Evolutionary conservation across 257 asterid species (phyloP).

Genomic region (Ocimum tenuiflorum): DNA sequence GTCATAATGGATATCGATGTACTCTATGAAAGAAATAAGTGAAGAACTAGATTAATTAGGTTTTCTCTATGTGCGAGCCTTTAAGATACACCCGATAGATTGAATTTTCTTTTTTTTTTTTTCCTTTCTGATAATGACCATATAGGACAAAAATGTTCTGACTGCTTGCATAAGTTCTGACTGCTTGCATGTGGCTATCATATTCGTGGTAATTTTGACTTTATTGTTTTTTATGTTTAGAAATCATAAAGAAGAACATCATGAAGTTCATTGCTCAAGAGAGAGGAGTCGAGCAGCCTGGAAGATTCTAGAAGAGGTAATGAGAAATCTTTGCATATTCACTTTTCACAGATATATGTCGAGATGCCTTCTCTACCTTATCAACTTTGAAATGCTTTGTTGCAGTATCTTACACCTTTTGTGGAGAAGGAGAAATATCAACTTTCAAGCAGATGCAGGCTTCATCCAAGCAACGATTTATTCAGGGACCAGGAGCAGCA

Average conservation of each 20-base stretch:
- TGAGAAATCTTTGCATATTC: not conserved
- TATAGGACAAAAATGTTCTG: not conserved
- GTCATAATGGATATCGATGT: not conserved
- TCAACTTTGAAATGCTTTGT: constrained; percentile 16
- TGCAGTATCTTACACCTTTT: constrained; percentile 83
- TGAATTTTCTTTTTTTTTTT: not conserved
- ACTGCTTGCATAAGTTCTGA: not conserved
- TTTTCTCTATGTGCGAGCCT: not conserved
- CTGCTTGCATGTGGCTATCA: not conserved
- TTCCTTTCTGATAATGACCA: not conserved
- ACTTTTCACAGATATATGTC: not conserved
- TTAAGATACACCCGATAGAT: not conserved
- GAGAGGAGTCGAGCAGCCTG: constrained; percentile 93
- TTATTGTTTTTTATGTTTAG: constrained; percentile 29
- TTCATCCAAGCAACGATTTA: constrained; percentile 69
- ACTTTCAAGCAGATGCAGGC: constrained; percentile 59
- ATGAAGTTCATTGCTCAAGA: constrained; percentile 87
- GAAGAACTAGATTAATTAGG: not conserved
- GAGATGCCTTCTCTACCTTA: not conserved
- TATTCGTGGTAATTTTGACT: constrained; percentile 6
- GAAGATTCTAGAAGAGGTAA: constrained; percentile 72
- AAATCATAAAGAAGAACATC: constrained; percentile 37
- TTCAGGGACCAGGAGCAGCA: constrained; percentile 93
- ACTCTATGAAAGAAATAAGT: not conserved
- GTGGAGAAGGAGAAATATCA: constrained; percentile 61